A percentile compares a stretch with the other conserved stretches of the same genome.
phyloP scores from a whole-genome alignment of 2,329 filamentous ascomycete species.

The Penicillium hordei region DNA sequence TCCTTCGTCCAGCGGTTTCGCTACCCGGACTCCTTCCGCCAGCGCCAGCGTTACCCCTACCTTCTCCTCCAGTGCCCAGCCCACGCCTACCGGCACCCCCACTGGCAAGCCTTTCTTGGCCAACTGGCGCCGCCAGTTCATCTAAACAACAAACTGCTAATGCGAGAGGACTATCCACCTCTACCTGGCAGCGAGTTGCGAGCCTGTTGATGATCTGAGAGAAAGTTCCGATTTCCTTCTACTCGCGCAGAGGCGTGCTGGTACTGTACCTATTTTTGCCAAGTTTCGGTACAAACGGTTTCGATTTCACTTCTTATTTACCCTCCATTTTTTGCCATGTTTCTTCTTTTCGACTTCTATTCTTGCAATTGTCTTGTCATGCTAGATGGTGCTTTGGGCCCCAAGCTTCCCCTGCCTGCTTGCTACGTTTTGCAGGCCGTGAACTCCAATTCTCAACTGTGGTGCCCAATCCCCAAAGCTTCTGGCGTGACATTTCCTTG shows the following conservation, averaged over 20 bases:
- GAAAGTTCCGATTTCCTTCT: slow-evolving; percentile 19
- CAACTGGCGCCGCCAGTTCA: slow-evolving; percentile 29
- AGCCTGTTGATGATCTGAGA: slow-evolving; percentile 14
- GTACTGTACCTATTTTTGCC: slow-evolving; percentile 28
- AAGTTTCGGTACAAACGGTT: slow-evolving; percentile 17
- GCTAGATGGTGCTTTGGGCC: background rate
- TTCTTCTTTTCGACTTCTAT: slow-evolving; percentile 17
- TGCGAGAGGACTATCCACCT: slow-evolving; percentile 3
- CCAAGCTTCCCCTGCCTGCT: background rate
- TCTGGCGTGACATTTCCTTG: slow-evolving; percentile 3
- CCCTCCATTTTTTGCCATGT: slow-evolving; percentile 15
- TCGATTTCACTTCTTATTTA: slow-evolving; percentile 17
- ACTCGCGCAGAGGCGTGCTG: slow-evolving; percentile 23
- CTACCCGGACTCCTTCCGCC: slow-evolving; percentile 28
- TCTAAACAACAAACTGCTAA: slow-evolving; percentile 14
- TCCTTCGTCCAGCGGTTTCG: slow-evolving; percentile 29
- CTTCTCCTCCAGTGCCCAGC: slow-evolving; percentile 2
- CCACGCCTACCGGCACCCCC: slow-evolving; percentile 23
- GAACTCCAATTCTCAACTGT: background rate
- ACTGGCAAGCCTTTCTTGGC: slow-evolving; percentile 28
- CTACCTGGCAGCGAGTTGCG: slow-evolving; percentile 6
- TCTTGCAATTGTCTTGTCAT: slow-evolving; percentile 9
- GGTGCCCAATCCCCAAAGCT: background rate
- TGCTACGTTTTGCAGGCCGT: background rate
- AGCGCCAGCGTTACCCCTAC: background rate